These are phyloP conservation scores for Magnusiomyces tetraspermus DNA, from an alignment of 1,139 yeast species.

Conservation along the genomic window DNA sequence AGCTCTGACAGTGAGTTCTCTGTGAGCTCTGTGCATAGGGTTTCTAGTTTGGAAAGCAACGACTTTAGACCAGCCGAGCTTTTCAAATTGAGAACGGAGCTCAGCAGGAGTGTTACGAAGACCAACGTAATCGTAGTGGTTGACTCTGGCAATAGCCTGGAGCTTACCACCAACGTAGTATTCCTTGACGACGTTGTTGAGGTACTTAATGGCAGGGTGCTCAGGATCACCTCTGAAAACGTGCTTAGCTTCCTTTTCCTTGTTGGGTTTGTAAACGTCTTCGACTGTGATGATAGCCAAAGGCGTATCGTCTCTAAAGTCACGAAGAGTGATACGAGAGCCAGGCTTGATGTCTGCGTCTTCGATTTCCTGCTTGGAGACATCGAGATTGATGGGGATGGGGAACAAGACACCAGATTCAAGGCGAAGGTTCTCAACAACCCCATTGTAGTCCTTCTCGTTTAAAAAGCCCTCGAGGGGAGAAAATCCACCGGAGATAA, in stretches of 20 bases:
- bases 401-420: slow-evolving; percentile 79
- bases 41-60: slow-evolving; percentile 98
- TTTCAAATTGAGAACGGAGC: slow-evolving; percentile 70
- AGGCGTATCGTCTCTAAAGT: slow-evolving; percentile 71
- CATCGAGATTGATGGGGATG: slow-evolving; percentile 86
- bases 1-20: slow-evolving; percentile 92
- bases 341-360: slow-evolving; percentile 39
- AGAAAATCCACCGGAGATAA: slow-evolving; percentile 89
- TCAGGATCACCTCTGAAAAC: slow-evolving; percentile 97
- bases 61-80: slow-evolving; percentile 79
- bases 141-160: slow-evolving; percentile 75
- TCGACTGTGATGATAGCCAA: slow-evolving; percentile 73
- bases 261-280: slow-evolving; percentile 76
- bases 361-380: slow-evolving; percentile 45
- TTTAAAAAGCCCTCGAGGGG: slow-evolving; percentile 82
- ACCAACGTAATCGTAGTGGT: slow-evolving; percentile 83
- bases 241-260: slow-evolving; percentile 64
- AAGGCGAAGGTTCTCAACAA: slow-evolving; percentile 68
- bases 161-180: slow-evolving; percentile 79
- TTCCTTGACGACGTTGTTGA: slow-evolving; percentile 68
- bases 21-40: slow-evolving; percentile 98
- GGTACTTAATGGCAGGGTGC: slow-evolving; percentile 82
- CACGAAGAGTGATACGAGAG: slow-evolving; percentile 63
- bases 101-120: slow-evolving; percentile 86
- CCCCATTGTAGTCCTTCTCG: slow-evolving; percentile 71